A percentile compares a stretch with the other conserved stretches of the same genome.
These are phyloP conservation scores for Naegleria fowleri DNA, from an alignment of 208 protist species.

Conservation along the genomic window DNA sequence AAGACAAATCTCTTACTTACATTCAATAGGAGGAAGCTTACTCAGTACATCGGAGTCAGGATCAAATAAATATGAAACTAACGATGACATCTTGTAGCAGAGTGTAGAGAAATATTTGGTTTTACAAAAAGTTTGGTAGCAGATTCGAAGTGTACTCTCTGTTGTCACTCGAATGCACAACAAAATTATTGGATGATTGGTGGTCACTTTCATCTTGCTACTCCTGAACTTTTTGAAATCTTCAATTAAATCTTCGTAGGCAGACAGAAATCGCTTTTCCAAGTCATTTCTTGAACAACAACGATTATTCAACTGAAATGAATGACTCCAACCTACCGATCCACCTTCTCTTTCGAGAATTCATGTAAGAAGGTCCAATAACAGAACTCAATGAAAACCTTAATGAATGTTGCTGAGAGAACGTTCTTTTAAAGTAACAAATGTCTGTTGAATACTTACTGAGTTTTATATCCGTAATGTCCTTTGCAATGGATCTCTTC, in stretches of 20 bases:
- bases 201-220: background rate
- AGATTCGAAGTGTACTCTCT: background rate
- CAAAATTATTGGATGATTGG: background rate
- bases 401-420: background rate
- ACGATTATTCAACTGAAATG: no score
- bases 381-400: background rate
- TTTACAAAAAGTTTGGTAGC: background rate
- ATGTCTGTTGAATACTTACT: no score
- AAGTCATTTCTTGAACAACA: background rate
- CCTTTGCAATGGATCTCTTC: background rate
- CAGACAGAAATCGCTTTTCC: background rate
- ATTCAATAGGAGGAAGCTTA: background rate
- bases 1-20: background rate
- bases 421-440: no score
- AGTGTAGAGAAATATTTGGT: background rate
- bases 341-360: background rate
- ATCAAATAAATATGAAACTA: constrained; percentile 5
- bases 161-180: background rate
- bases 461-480: background rate
- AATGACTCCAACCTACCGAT: background rate
- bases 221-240: background rate
- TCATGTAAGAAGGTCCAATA: constrained; percentile 16
- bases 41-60: background rate
- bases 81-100: background rate
- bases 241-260: background rate